Percentiles rank a stretch among this genome's conserved stretches.
Conservation (phyloP, 78 protist genomes). For the Protostelium mycophagum region DNA sequence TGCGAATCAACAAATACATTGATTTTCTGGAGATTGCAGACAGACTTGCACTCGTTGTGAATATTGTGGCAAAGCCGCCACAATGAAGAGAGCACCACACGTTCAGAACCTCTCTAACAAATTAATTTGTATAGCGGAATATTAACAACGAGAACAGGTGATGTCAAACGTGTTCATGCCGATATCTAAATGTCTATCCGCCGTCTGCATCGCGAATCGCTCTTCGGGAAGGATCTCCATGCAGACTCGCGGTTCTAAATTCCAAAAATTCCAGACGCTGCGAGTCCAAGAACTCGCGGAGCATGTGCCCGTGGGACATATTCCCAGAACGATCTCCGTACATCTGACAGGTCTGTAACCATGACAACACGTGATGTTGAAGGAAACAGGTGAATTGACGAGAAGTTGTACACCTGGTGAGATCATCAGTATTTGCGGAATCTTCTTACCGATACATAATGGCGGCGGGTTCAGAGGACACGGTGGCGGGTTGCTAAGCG, state of each 20-base stretch:
- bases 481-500: constrained; percentile 79
- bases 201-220: constrained; percentile 34
- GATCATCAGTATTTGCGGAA: constrained; percentile 70
- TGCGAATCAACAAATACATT: too few relatives aligned
- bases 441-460: constrained; percentile 45
- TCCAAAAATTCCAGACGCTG: constrained; percentile 93
- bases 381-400: constrained; percentile 83
- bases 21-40: too few relatives aligned
- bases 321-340: constrained; percentile 95
- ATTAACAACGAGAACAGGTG: too few relatives aligned
- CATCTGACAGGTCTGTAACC: constrained; percentile 2
- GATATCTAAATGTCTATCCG: constrained; percentile 26
- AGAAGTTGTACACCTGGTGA: constrained; percentile 91
- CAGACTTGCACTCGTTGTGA: too few relatives aligned
- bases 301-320: constrained; percentile 97
- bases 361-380: not conserved
- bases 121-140: too few relatives aligned
- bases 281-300: constrained; percentile 92
- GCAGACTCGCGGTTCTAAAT: constrained; percentile 95
- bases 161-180: constrained; percentile 76
- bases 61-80: too few relatives aligned
- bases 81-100: too few relatives aligned
- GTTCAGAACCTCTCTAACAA: too few relatives aligned
- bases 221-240: constrained; percentile 50
- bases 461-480: constrained; percentile 48